A percentile compares a stretch with the other conserved stretches of the same genome.
Evolutionary conservation across 495 filamentous ascomycete species (phyloP).

Genomic region (Aspergillus wentii): DNA sequence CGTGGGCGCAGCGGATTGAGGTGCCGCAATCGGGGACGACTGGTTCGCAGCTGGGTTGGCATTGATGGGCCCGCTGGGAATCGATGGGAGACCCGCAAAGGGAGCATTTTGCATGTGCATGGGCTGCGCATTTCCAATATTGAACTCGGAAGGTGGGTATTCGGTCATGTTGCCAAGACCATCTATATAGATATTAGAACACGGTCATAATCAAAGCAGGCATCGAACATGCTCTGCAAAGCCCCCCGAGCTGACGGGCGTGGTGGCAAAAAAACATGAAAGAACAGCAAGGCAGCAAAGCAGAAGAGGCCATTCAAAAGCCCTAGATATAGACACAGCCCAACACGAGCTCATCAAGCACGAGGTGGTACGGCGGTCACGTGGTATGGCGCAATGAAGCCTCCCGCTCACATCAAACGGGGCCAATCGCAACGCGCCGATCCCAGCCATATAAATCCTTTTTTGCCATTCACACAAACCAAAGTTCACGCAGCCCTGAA

Average conservation of each 20-base stretch:
- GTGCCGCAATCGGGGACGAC: constrained; percentile 16
- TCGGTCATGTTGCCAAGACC: constrained; percentile 35
- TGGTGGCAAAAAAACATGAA: too few relatives aligned
- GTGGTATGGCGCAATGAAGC: constrained; percentile 40
- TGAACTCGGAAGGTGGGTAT: constrained; percentile 26
- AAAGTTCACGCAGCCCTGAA: not conserved
- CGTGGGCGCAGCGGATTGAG: constrained; percentile 15
- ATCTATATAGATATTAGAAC: constrained; percentile 19
- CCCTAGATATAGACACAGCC: not conserved
- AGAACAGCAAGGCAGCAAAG: not conserved
- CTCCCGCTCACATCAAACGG: constrained; percentile 17
- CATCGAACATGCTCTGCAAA: too few relatives aligned
- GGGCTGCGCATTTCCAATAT: constrained; percentile 16
- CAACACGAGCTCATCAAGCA: not conserved
- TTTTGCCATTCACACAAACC: constrained; percentile 11
- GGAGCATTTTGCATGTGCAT: constrained; percentile 25
- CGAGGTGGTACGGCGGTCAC: constrained; percentile 19
- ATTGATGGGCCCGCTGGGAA: constrained; percentile 12
- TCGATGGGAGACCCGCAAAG: constrained; percentile 19
- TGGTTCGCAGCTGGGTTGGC: constrained; percentile 18
- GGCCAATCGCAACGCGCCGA: constrained; percentile 16
- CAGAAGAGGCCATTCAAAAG: not conserved
- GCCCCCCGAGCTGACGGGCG: not conserved
- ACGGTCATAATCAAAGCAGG: constrained; percentile 5
- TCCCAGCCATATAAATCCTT: constrained; percentile 11